Percentiles rank a stretch among this genome's conserved stretches.
These are phyloP conservation scores for Verbascum thapsus DNA, from an alignment of 257 asterid genomes.

Conservation along the genomic window DNA sequence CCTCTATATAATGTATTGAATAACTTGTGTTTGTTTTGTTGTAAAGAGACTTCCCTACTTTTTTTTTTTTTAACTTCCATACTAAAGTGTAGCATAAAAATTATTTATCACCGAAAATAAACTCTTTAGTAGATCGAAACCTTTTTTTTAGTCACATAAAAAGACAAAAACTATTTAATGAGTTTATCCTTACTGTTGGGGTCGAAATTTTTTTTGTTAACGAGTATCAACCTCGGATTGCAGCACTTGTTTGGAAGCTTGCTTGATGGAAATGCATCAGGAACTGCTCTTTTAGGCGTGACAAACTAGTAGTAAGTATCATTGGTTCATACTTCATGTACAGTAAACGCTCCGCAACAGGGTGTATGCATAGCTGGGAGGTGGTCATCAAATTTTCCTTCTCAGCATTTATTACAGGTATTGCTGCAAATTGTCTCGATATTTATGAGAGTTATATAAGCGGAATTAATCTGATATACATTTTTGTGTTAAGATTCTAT, in stretches of 20 bases:
- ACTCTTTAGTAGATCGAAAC: no score
- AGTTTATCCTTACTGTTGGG: no score
- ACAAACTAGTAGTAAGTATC: slow-evolving; percentile 38
- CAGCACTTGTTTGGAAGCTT: slow-evolving; percentile 54
- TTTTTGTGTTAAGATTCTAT: no score
- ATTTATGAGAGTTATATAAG: neutral
- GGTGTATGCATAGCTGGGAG: slow-evolving; percentile 20
- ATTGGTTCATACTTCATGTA: slow-evolving; percentile 12
- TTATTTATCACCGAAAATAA: no score
- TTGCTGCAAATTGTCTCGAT: neutral
- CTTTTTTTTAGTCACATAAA: no score
- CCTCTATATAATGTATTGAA: neutral
- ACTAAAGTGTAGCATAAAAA: no score
- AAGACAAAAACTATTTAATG: no score
- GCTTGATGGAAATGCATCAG: slow-evolving; percentile 59
- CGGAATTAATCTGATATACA: no score
- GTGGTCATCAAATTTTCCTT: slow-evolving; percentile 35
- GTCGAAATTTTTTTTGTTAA: no score
- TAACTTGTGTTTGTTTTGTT: no score
- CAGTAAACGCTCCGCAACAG: neutral
- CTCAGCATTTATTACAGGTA: slow-evolving; percentile 27
- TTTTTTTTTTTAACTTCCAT: neutral
- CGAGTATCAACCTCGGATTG: no score
- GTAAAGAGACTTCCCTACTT: no score
- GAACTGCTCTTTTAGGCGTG: slow-evolving; percentile 44